Percentiles rank a stretch among this genome's conserved stretches.
These are phyloP conservation scores for Eucalyptus marginata DNA, from an alignment of 345 rosid species.

Conservation along the genomic window DNA sequence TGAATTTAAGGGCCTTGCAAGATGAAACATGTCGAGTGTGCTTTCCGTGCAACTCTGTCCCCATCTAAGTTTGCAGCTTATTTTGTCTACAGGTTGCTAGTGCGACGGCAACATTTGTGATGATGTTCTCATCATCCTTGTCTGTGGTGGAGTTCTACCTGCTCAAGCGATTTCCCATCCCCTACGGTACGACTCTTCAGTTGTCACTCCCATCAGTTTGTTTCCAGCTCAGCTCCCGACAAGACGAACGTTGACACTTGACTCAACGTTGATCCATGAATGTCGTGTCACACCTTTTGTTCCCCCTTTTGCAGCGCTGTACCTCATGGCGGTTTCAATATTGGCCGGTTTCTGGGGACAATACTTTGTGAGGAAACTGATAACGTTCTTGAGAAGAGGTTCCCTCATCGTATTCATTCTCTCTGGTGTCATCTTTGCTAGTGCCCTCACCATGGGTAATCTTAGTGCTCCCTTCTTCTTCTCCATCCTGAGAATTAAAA, in stretches of 20 bases:
- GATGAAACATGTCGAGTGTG: background rate
- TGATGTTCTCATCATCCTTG: conserved; percentile 95
- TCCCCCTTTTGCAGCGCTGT: conserved; percentile 11
- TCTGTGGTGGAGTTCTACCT: conserved; percentile 93
- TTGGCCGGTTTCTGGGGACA: conserved; percentile 50
- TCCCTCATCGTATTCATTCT: conserved; percentile 35
- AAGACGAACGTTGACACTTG: background rate
- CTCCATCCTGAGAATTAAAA: background rate
- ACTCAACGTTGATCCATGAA: background rate
- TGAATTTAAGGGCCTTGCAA: background rate
- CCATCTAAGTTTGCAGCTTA: background rate
- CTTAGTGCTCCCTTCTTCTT: background rate
- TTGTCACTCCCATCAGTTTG: background rate
- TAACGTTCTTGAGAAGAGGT: conserved; percentile 21
- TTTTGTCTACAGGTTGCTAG: conserved; percentile 61
- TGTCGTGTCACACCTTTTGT: background rate
- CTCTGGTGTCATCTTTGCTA: conserved; percentile 36
- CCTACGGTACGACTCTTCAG: conserved; percentile 32
- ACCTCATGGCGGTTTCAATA: conserved; percentile 23
- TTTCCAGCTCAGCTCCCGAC: background rate
- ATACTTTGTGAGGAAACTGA: conserved; percentile 21
- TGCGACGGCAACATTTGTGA: conserved; percentile 94
- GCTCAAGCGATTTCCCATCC: conserved; percentile 90
- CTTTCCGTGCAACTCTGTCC: background rate
- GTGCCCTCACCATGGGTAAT: conserved; percentile 43